Base-by-base conservation (phyloP, 148 eudicot species). In the Euryodendron excelsum region DNA sequence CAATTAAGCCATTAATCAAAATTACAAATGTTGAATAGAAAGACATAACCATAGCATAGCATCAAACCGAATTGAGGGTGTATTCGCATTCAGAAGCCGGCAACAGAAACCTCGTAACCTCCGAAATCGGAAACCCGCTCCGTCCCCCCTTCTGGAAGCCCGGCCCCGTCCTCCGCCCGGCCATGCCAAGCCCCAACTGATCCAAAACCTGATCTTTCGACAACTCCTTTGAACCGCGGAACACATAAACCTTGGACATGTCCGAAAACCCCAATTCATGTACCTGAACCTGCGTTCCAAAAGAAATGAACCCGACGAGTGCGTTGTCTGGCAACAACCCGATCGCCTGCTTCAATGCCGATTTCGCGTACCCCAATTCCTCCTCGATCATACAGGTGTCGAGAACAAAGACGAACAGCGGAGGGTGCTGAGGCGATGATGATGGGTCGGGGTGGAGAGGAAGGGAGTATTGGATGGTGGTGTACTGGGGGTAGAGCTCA, bases 221-320 rank as follows among this genome's bases (percentile, higher is more conserved):
- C 63, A 90, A 34, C 78, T 91, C 97, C 78, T 90, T 95, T 0
- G 87, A 84, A 5, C 99, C 99, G 77, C 96, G 78, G 77, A 95
- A 95, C 1, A 95, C 94, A 62, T 89, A 93, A 58, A 95, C 97
- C 85, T 93, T 95, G 3, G 90, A 86, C 93, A 91, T 82, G 33
- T 91, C 99, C 4, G 85, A 75, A 76, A 90, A 95, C 71, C 99
- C 99, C 52, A 95, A 73, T 77, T 95, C 99, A 75, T 95, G 96
- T 12, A 95, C 99, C 84, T 95, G 96, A n/a, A 95, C 99, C 80
- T 93, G 99, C 0, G 96, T 95, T 52, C 99, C 99, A 75, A 77
- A 95, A 52, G 94, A 89, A 0, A 95, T 67, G 50, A 95, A 90
- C 72, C 99, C 99, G 3, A 95, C 97, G 80, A 88, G 79, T 0